These are phyloP conservation scores for Amphicarpaea edgeworthii DNA, from an alignment of 306 rosid genomes.

Conservation along the genomic window DNA sequence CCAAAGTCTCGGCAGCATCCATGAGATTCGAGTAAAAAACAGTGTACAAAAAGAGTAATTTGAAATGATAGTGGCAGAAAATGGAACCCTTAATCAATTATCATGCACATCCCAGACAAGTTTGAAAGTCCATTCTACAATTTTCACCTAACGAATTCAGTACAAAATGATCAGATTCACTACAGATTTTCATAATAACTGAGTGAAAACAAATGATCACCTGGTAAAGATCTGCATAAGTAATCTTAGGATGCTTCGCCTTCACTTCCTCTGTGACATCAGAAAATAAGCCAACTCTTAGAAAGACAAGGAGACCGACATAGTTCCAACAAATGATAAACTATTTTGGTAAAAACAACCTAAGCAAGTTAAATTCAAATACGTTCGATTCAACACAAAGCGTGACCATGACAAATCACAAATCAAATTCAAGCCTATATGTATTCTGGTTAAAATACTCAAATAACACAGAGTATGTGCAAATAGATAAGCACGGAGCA, in stretches of 20 bases:
- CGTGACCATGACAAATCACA: background rate
- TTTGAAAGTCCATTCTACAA: conserved; percentile 16
- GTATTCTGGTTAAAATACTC: background rate
- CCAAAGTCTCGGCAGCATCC: conserved; percentile 22
- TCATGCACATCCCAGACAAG: conserved; percentile 25
- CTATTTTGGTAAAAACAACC: background rate
- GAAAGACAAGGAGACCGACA: background rate
- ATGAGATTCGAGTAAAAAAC: conserved; percentile 17
- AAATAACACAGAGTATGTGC: conserved; percentile 3
- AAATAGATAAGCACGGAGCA: background rate
- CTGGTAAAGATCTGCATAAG: conserved; percentile 92
- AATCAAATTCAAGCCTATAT: conserved; percentile 14
- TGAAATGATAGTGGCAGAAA: conserved; percentile 6
- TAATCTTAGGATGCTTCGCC: conserved; percentile 70
- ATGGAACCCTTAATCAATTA: background rate
- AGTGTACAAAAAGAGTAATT: background rate
- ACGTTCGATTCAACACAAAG: conserved; percentile 17
- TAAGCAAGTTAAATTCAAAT: conserved; percentile 1
- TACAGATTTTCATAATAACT: conserved; percentile 11
- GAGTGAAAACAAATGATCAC: conserved; percentile 56
- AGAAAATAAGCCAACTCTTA: conserved; percentile 50
- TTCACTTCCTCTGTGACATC: conserved; percentile 83
- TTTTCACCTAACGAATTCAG: background rate
- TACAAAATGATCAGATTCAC: conserved; percentile 21
- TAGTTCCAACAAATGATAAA: conserved; percentile 5